These are phyloP conservation scores for Tillandsia fasciculata DNA, from an alignment of 176 grass and related monocot species.

Conservation along the genomic window DNA sequence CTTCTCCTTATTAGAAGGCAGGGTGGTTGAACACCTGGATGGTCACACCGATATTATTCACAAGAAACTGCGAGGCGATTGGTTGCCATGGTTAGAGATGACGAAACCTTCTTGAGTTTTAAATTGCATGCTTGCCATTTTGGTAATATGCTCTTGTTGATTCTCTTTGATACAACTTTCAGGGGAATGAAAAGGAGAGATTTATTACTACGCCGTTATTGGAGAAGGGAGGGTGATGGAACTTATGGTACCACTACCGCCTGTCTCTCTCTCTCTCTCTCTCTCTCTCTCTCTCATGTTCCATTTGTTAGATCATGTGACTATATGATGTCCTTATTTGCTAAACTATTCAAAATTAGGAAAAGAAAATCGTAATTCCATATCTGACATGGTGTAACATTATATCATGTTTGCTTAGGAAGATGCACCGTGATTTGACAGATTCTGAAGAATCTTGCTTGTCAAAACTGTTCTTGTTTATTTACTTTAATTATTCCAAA, in stretches of 20 bases:
- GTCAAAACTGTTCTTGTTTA: too few species aligned
- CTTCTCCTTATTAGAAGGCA: slow-evolving; percentile 85
- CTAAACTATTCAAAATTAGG: too few species aligned
- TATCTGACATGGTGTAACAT: too few species aligned
- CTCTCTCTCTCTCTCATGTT: too few species aligned
- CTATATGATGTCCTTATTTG: too few species aligned
- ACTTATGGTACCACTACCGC: slow-evolving; percentile 47
- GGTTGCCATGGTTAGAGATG: slow-evolving; percentile 71
- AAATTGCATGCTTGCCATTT: background rate
- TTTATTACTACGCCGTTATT: slow-evolving; percentile 81
- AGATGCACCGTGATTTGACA: too few species aligned
- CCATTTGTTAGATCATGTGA: too few species aligned
- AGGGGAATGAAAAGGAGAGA: slow-evolving; percentile 99
- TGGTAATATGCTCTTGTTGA: background rate
- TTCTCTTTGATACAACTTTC: slow-evolving; percentile 46
- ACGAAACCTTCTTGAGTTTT: background rate
- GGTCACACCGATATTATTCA: slow-evolving; percentile 96
- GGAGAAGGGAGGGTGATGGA: slow-evolving; percentile 99
- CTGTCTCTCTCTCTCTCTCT: too few species aligned
- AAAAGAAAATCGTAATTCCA: too few species aligned
- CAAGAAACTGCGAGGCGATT: slow-evolving; percentile 81
- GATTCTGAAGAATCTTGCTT: too few species aligned
- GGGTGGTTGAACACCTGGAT: slow-evolving; percentile 77
- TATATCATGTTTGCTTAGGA: too few species aligned
- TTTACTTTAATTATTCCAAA: too few species aligned